Base-by-base conservation (phyloP, 2,329 filamentous ascomycete species). In the Rhexocercosporidium sp. region DNA sequence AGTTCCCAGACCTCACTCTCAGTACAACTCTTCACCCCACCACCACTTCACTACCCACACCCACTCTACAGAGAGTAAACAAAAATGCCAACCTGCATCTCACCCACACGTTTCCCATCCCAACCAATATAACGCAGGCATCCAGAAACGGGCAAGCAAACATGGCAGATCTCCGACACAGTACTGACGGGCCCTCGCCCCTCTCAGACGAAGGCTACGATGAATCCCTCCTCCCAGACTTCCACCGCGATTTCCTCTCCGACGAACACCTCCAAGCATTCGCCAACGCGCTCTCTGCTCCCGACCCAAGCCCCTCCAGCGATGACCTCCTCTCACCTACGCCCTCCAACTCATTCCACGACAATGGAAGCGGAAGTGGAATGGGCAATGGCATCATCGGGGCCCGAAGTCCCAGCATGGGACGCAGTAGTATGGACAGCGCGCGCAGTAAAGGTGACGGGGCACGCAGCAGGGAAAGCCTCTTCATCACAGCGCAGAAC, bases 401-500 rank as follows among this genome's bases (percentile, higher is more conserved):
- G 41, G 56, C 49, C 0, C 12, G 62, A 5, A 68, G 64, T 16
- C 51, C 62, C 18, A 62, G 63, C 22, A 29, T 57, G 34, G 63
- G 64, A 16, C 44, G 63, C 31, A 60, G 44, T 3, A 65, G 62
- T 51, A 31, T 62, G 65, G 60, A 68, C 56, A 53, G 62, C 34
- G 54, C 56, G 34, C 31, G 67, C 44, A 44, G 61, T 12, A 39
- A 47, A 41, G 63, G 59, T 41, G 57, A 72, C 44, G 64, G 61
- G 51, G 34, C 66, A 14, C 59, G 72, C 34, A 73, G 69, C 20
- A 60, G 71, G 46, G 67, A 72, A 44, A 74, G 70, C 47, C 57
- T 78, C 31, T 94, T 94, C 77, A 93, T 98, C 74, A 92, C 93
- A 3, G 95, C 96, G 47, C 88, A 96, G 76, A 97, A 97, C 78